Base-by-base conservation (phyloP, 2,329 filamentous ascomycete genomes). In the Colletotrichum sp. region DNA sequence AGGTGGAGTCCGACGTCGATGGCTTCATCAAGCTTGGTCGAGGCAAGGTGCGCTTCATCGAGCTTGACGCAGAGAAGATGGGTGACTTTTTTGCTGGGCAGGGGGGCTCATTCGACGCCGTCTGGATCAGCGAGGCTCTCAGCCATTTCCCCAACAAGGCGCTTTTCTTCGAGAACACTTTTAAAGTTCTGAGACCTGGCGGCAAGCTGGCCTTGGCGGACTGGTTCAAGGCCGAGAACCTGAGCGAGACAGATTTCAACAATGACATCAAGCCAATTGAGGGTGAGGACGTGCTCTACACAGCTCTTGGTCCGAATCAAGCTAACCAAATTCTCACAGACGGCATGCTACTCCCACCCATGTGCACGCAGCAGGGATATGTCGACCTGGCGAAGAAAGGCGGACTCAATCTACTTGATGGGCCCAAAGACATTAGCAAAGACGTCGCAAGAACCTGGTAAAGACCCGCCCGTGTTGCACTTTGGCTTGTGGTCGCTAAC, bases 41-140 rank as follows among this genome's bases (percentile, higher is more conserved):
- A 16, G 90, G 90, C 18, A 85, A 82, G 60, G 89, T 91, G 26
- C 84, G 85, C 32, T 92, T 91, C 81, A 79, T 92, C 44, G 90
- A 92, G 83, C 85, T 92, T 7, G 91, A 92, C 79, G 91, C 90
- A 3, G 91, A 92, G 84, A 90, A 87, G 79, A 92, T 93, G 89
- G 88, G 86, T 4, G 86, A 89, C 2, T 84, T 85, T 80, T 92
- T 92, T 77, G 81, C 80, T 3, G 81, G 80, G 3, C 82, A 83
- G 39, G 79, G 80, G 34, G 81, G 79, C 65, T 81, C 78, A 3
- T 92, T 92, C 78, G 90, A 92, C 78, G 86, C 85, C 59, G 90
- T 92, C 26, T 93, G 91, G 91, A 92, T 92, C 80, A 91, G 89
- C 65, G 91, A 92, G 81, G 90, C 90, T 3, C 86, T 92, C 75